Base-by-base conservation (phyloP, 2,329 filamentous ascomycete species). In the Clarireedia hainanense region DNA sequence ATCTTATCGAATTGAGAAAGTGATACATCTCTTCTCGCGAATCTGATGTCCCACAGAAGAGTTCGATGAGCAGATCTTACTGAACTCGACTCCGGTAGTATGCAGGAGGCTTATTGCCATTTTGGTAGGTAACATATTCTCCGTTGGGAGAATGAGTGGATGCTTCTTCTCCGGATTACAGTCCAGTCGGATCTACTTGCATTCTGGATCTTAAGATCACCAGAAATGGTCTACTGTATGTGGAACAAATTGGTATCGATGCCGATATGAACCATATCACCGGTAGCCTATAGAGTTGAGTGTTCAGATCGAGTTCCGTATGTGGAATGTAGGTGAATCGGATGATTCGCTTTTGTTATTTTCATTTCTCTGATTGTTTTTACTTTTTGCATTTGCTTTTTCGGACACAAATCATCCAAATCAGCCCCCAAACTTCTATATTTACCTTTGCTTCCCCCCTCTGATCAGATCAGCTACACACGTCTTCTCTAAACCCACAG, bases 21-120 rank as follows among this genome's bases (percentile, higher is more conserved):
- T 55, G 52, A 50, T 47, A 55, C 47, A 46, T 50, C 39, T 55
- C 43, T 50, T 55, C 52, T 55, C 52, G 52, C 52, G 47, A 55
- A 55, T 55, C 52, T 55, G 26, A 42, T 43, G 52, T 50, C 17
- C 40, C 47, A 43, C 24, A 26, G 26, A 45, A 17, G 10, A 45
- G 12, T 23, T 50, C 24, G 47, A 50, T 50, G 47, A 50, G 45
- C 45, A 50, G 47, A 55, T 55, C 52, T 55, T 50, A 30, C 27
- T 37, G 47, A 45, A 34, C 30, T 34, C 30, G 30, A 34, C 14
- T 30, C 9, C 52, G 52, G 52, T 27, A 55, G 42, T 39, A 50
- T 55, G 52, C 52, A 55, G 49, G 26, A 24, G 43, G 43, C 40
- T 43, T 43, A 34, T 34, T 34, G 30, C 30, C 30, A 34, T 34